These are phyloP conservation scores for Phytophthora citrophthora DNA, from an alignment of 352 stramenopile species.

Conservation along the genomic window DNA sequence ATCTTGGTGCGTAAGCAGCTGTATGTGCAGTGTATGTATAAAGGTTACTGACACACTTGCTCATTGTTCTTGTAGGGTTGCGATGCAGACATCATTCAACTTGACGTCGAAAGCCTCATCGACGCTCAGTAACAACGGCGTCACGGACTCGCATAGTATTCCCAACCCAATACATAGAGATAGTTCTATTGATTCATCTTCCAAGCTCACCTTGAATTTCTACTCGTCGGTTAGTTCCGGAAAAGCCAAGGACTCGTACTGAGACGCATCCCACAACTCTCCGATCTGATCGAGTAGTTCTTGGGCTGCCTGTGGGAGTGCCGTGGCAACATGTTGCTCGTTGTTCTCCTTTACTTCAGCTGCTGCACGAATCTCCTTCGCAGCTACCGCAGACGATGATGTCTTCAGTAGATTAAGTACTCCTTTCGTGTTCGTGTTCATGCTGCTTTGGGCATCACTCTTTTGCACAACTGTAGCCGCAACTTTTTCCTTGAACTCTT, in stretches of 20 bases:
- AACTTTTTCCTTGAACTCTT: conserved; percentile 81
- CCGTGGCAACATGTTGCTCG: conserved; percentile 9
- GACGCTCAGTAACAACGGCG: conserved; percentile 45
- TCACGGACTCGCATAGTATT: neutral
- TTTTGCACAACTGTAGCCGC: conserved; percentile 66
- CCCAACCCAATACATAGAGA: conserved; percentile 17
- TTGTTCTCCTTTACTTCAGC: conserved; percentile 5
- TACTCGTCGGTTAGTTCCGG: conserved; percentile 28
- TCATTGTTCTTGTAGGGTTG: conserved; percentile 69
- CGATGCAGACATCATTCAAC: conserved; percentile 96
- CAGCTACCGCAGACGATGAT: conserved; percentile 52
- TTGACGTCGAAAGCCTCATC: conserved; percentile 95
- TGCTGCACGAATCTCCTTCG: conserved; percentile 34
- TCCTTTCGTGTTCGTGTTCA: conserved; percentile 69
- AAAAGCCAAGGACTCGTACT: conserved; percentile 82
- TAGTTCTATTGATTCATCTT: conserved; percentile 15
- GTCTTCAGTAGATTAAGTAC: conserved; percentile 67
- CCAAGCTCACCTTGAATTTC: neutral
- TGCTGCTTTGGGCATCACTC: conserved; percentile 57
- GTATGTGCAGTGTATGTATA: neutral
- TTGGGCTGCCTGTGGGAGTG: conserved; percentile 39
- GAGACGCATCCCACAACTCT: conserved; percentile 82
- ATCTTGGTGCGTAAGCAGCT: conserved; percentile 71
- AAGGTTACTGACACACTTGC: conserved; percentile 7
- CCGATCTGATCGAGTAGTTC: conserved; percentile 69